Conservation (phyloP, 306 rosid species). For the Abrus pulchellus region DNA sequence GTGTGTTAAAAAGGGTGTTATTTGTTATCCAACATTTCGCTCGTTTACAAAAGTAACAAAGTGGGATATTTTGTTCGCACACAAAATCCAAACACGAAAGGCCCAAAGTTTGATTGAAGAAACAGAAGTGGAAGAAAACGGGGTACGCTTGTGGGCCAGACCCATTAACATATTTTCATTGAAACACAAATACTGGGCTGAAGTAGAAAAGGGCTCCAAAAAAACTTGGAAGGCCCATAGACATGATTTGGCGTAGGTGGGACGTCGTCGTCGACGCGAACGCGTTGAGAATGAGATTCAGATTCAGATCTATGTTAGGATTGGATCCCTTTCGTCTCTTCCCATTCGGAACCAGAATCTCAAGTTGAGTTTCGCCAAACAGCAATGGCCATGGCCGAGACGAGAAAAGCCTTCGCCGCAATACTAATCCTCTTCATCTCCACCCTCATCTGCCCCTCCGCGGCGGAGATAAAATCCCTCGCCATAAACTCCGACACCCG, state of each 20-base stretch:
- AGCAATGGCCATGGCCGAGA: constrained; percentile 56
- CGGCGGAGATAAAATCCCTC: constrained; percentile 86
- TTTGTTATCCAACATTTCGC: too few species aligned
- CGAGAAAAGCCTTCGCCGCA: constrained; percentile 41
- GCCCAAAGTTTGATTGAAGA: too few species aligned
- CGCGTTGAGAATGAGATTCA: not conserved
- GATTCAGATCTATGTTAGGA: constrained; percentile 25
- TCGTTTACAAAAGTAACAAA: too few species aligned
- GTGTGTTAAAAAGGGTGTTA: too few species aligned
- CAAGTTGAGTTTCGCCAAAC: not conserved
- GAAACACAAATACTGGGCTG: not conserved
- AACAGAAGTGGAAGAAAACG: too few species aligned
- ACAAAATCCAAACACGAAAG: too few species aligned
- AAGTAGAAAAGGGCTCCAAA: not conserved
- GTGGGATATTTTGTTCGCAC: too few species aligned
- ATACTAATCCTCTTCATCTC: constrained; percentile 35
- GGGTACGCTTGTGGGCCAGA: too few species aligned
- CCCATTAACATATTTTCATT: too few species aligned
- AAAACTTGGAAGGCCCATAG: not conserved
- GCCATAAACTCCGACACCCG: constrained; percentile 74
- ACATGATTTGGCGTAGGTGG: not conserved
- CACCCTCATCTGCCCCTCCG: constrained; percentile 45
- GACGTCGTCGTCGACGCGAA: constrained; percentile 34
- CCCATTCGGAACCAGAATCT: not conserved
- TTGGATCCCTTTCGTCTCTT: not conserved